Evolutionary conservation across 1,139 yeast species (phyloP).

Genomic region (Pichiaceae sp.): DNA sequence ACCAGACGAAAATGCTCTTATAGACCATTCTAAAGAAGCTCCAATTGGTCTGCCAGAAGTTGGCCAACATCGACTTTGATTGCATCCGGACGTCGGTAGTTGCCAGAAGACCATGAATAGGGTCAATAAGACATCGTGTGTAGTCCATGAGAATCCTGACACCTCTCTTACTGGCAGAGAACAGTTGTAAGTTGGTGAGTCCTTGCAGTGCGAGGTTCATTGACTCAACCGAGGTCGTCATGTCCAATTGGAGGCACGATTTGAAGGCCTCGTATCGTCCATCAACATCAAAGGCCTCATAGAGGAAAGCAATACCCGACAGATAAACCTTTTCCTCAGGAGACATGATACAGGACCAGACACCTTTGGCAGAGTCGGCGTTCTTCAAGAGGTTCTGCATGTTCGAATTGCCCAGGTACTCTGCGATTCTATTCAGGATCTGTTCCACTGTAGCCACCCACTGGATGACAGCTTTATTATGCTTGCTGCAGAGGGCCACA

Average conservation of each 20-base stretch:
- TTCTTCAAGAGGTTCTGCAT: constrained; percentile 34
- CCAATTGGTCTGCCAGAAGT: constrained; percentile 70
- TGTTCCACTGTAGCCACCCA: constrained; percentile 13
- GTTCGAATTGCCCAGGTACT: constrained; percentile 32
- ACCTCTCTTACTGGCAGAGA: constrained; percentile 46
- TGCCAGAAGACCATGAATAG: constrained; percentile 44
- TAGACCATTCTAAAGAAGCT: constrained; percentile 60
- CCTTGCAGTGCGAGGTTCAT: constrained; percentile 9
- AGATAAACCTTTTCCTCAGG: constrained; percentile 47
- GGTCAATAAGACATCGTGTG: constrained; percentile 53
- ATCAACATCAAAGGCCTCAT: constrained; percentile 71
- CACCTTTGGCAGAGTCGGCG: constrained; percentile 35
- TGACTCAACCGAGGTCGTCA: constrained; percentile 22
- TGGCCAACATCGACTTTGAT: constrained; percentile 17
- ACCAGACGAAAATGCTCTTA: constrained; percentile 62
- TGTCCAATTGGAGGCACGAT: constrained; percentile 37
- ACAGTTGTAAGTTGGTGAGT: constrained; percentile 21
- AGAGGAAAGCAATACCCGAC: constrained; percentile 62
- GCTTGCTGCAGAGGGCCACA: constrained; percentile 16
- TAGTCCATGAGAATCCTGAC: constrained; percentile 73
- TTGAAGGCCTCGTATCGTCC: constrained; percentile 66
- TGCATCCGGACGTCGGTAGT: constrained; percentile 16
- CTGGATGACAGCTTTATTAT: constrained; percentile 16
- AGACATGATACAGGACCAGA: constrained; percentile 65
- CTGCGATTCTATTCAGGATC: constrained; percentile 16